A percentile compares a stretch with the other conserved stretches of the same genome.
Evolutionary conservation across 163 green algal species (phyloP).

Genomic region (Chlorella variabilis): DNA sequence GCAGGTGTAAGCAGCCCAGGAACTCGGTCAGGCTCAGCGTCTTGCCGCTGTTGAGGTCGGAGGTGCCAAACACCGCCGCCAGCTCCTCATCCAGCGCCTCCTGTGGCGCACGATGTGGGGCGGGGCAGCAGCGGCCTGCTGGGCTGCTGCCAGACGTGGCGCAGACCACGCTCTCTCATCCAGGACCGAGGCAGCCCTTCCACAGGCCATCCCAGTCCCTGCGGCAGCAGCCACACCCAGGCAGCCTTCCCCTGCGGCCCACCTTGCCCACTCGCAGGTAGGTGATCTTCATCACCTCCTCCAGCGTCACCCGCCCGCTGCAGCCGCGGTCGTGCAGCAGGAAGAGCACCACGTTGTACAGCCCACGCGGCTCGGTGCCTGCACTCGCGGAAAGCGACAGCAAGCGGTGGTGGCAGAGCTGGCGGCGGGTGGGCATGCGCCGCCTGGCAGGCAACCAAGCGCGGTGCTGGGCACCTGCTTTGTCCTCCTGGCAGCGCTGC

Average conservation of each 20-base stretch:
- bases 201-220: too few relatives aligned
- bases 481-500: constrained; percentile 80
- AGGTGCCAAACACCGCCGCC: constrained; percentile 92
- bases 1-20: constrained; percentile 76
- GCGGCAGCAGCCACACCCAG: too few relatives aligned
- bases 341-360: constrained; percentile 97
- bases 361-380: constrained; percentile 88
- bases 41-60: constrained; percentile 90
- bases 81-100: constrained; percentile 85
- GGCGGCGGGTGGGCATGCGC: not conserved
- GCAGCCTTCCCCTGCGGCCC: too few relatives aligned
- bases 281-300: constrained; percentile 92
- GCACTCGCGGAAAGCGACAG: constrained; percentile 3
- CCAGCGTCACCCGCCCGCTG: constrained; percentile 75
- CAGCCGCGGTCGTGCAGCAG: constrained; percentile 85
- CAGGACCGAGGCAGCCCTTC: too few relatives aligned
- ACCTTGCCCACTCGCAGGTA: constrained; percentile 89
- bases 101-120: constrained; percentile 1
- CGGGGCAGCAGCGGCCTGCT: not conserved
- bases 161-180: too few relatives aligned
- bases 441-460: too few relatives aligned
- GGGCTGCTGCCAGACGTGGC: not conserved
- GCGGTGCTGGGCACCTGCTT: constrained; percentile 49
- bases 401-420: not conserved
- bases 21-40: constrained; percentile 92